Evolutionary conservation across 805 yeast species (phyloP), one percentile per base, ranked within the genome.

Genomic region (Pichia scutulata): DNA sequence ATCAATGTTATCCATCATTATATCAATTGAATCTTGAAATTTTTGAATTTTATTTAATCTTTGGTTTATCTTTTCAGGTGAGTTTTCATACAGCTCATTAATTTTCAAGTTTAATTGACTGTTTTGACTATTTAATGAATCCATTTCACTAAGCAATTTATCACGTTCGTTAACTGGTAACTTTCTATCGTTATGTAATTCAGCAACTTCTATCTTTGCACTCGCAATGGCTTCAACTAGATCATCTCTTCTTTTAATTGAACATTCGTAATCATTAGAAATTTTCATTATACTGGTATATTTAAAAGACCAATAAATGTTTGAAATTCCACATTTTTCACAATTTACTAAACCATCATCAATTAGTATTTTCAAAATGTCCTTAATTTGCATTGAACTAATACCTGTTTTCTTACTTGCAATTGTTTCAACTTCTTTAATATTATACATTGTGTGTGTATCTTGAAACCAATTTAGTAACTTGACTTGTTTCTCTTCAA

Each of bases 241-340:
- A 41, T 39, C 39, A 48, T 41, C 18, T 36, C 42, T 43, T 22
- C 47, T 55, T 44, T 18, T 25, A 44, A 26, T 51, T 41, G 25
- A 57, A 40, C 26, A 49, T 52, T 48, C 36, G 28, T 40, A 49
- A 13, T 44, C 48, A 55, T 59, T 25, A 22, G 43, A 39, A 22
- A 61, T 18, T 22, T 47, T 51, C 43, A 53, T 41, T 14, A 49
- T 51, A 10, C 48, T 46, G 19, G 66, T 69, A 50, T 63, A 67
- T 53, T 60, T 64, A 60, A 74, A 77, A 47, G 75, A 67, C 80
- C 81, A 79, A 52, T 76, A 79, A 3, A 77, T 63, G 48, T 75
- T 75, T 14, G 74, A 68, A 14, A 68, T 66, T 0, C 85, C 86
- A 59, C 84, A 78, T 60, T 80, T 80, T 52, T 76, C 81, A 39